Percentiles rank a stretch among this genome's conserved stretches.
Evolutionary conservation across 805 yeast genomes (phyloP).

Genomic region (Schwanniomyces vanrijiae): DNA sequence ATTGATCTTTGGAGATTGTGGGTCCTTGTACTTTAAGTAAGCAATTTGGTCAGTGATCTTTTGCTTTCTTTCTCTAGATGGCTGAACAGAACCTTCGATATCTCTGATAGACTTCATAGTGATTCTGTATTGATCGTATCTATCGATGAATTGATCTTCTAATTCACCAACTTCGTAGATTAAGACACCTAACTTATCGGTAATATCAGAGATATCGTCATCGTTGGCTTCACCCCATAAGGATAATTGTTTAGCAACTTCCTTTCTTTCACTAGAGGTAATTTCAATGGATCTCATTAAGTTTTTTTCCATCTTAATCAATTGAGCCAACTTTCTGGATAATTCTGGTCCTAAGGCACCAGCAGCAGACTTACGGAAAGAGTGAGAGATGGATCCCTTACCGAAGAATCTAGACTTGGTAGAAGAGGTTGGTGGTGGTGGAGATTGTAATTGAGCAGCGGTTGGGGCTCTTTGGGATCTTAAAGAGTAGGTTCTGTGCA

Average conservation of each 20-base stretch:
- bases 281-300: constrained; percentile 92
- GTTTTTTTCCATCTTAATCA: constrained; percentile 95
- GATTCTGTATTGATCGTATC: constrained; percentile 96
- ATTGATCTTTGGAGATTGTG: constrained; percentile 92
- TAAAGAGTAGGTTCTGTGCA: constrained; percentile 85
- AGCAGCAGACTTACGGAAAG: constrained; percentile 80
- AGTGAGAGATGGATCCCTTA: constrained; percentile 63
- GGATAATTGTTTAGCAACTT: constrained; percentile 95
- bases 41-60: constrained; percentile 98
- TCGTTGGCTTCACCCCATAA: constrained; percentile 98
- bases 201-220: constrained; percentile 94
- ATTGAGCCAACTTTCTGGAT: constrained; percentile 84
- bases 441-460: constrained; percentile 75
- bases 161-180: constrained; percentile 96
- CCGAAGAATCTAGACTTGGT: constrained; percentile 77
- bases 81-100: constrained; percentile 97
- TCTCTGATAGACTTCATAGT: constrained; percentile 92
- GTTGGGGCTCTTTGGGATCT: constrained; percentile 81
- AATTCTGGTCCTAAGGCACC: constrained; percentile 94
- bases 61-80: constrained; percentile 96
- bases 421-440: constrained; percentile 79
- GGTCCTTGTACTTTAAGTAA: constrained; percentile 96
- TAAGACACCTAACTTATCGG: constrained; percentile 95
- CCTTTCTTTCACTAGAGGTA: constrained; percentile 90
- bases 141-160: constrained; percentile 97